A percentile compares a stretch with the other conserved stretches of the same genome.
Evolutionary conservation across 768 basidiomycete genomes (phyloP).

Genomic region (Leccinum subgranulosum): DNA sequence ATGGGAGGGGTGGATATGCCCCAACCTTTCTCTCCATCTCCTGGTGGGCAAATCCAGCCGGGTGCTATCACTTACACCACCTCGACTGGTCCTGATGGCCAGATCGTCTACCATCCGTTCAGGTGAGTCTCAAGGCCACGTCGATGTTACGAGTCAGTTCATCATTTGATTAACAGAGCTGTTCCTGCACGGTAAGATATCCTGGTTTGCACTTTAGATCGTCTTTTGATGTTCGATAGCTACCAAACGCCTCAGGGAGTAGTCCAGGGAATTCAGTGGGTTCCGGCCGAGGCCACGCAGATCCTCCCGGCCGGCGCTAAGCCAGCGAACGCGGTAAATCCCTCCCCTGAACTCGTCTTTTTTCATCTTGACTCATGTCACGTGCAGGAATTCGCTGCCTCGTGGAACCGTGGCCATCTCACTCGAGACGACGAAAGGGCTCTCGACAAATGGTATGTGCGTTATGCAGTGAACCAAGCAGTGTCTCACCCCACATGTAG

Average conservation of each 20-base stretch:
- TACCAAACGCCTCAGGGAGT: slow-evolving; percentile 70
- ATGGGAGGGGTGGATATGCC: slow-evolving; percentile 26
- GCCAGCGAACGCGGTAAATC: slow-evolving; percentile 53
- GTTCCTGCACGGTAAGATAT: slow-evolving; percentile 64
- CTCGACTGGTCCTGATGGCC: slow-evolving; percentile 57
- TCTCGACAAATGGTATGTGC: slow-evolving; percentile 45
- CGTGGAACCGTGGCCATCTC: slow-evolving; percentile 47
- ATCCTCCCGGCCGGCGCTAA: slow-evolving; percentile 58
- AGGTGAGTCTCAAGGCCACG: slow-evolving; percentile 43
- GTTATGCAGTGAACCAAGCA: not conserved
- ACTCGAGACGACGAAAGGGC: slow-evolving; percentile 39
- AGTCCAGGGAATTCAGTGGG: slow-evolving; percentile 60
- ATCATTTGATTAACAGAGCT: slow-evolving; percentile 44
- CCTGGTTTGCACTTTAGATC: not conserved
- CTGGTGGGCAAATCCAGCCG: slow-evolving; percentile 49
- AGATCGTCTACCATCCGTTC: slow-evolving; percentile 67
- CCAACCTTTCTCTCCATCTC: slow-evolving; percentile 29
- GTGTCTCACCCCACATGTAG: slow-evolving; percentile 31
- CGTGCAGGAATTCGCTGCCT: slow-evolving; percentile 54
- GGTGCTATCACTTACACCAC: slow-evolving; percentile 77
- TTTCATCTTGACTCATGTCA: not conserved
- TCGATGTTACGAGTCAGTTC: slow-evolving; percentile 7
- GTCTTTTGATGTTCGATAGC: slow-evolving; percentile 35
- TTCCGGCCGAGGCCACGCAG: slow-evolving; percentile 67
- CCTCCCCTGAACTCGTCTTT: slow-evolving; percentile 1